Percentiles rank a stretch among this genome's conserved stretches.
These are phyloP conservation scores for Rhododendron williamsianum DNA, from an alignment of 148 eudicot genomes.

Conservation along the genomic window DNA sequence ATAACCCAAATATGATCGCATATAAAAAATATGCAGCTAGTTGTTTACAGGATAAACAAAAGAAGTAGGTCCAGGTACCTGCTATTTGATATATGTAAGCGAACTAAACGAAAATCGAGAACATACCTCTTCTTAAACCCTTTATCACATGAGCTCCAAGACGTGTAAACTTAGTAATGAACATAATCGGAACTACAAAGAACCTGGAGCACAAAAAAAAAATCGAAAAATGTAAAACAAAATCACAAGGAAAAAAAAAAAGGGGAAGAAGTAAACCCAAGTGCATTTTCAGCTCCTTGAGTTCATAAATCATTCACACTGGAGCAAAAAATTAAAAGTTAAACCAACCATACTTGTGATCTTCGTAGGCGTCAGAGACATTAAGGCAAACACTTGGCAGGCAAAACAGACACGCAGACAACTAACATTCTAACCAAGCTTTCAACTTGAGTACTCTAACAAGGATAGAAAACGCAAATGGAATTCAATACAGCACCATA, in stretches of 20 bases:
- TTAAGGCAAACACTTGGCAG: conserved; percentile 5
- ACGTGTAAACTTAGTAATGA: conserved; percentile 10
- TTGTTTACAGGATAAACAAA: not conserved
- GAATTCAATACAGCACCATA: not conserved
- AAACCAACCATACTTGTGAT: not conserved
- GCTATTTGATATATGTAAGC: not conserved
- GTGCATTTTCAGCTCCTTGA: not conserved
- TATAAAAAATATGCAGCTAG: not conserved
- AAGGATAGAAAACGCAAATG: not conserved
- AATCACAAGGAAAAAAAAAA: not conserved
- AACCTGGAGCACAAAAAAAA: conserved; percentile 8
- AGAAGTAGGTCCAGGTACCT: not conserved
- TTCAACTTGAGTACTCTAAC: not conserved
- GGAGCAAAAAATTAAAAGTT: not conserved
- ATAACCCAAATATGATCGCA: not conserved
- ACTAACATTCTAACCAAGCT: not conserved
- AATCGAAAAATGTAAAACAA: not conserved
- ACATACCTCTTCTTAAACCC: conserved; percentile 11
- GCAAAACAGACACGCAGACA: not conserved
- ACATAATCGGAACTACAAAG: conserved; percentile 8
- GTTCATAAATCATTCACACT: not conserved
- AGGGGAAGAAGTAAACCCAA: not conserved
- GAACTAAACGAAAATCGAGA: not conserved
- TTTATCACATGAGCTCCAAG: conserved; percentile 16
- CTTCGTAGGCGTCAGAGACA: not conserved